Evolutionary conservation across 2,329 filamentous ascomycete species (phyloP).

Genomic region (Xylaria multiplex): DNA sequence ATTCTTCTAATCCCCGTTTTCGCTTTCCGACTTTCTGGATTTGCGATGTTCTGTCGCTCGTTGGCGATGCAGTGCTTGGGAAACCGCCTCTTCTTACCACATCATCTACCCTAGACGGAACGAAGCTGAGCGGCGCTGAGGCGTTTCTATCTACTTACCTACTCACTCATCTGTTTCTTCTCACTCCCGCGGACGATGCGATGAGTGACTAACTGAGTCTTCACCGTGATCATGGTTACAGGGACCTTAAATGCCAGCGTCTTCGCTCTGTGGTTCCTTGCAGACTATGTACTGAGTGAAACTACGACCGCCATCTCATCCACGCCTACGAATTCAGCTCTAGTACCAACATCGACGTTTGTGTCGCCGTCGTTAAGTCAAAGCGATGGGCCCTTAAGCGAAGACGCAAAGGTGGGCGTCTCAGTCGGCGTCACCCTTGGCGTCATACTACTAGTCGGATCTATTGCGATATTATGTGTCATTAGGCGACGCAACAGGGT

Average conservation of each 20-base stretch:
- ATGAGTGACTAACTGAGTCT: constrained; percentile 27
- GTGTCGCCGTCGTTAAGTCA: constrained; percentile 20
- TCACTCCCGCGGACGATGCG: constrained; percentile 16
- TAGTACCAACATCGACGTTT: constrained; percentile 18
- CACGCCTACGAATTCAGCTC: constrained; percentile 1
- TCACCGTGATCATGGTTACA: constrained; percentile 32
- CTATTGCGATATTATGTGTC: constrained; percentile 29
- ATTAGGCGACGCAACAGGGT: constrained; percentile 23
- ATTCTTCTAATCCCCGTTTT: constrained; percentile 12
- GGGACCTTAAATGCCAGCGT: constrained; percentile 13
- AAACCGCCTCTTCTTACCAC: constrained; percentile 6
- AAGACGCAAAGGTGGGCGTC: constrained; percentile 26
- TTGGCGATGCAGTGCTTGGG: constrained; percentile 21
- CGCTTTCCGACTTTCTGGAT: constrained; percentile 6
- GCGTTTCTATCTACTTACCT: background rate
- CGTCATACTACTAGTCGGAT: constrained; percentile 26
- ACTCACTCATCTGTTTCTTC: background rate
- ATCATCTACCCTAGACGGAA: constrained; percentile 16
- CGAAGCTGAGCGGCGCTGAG: background rate
- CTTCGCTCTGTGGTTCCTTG: constrained; percentile 31
- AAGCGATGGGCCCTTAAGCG: constrained; percentile 11
- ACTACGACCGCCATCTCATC: background rate
- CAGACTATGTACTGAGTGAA: constrained; percentile 18
- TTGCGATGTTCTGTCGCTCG: constrained; percentile 7
- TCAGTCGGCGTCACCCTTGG: constrained; percentile 33